phyloP scores from a whole-genome alignment of 345 rosid genomes.

The Eucalyptus tenuipes region DNA sequence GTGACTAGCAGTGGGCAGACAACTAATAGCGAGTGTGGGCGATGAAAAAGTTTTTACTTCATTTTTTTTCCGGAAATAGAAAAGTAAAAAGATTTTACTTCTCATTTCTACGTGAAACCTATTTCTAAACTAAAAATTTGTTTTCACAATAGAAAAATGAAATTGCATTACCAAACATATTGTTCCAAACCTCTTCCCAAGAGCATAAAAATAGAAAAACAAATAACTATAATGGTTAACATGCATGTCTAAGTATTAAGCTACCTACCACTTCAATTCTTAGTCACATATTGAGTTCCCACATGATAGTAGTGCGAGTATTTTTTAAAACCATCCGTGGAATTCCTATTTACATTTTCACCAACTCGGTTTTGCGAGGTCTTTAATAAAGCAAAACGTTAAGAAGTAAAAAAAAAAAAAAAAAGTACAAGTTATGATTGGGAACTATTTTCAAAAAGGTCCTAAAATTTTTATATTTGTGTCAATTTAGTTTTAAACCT shows the following conservation, averaged over 20 bases:
- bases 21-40: fast-evolving
- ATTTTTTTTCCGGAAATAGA: too few species aligned
- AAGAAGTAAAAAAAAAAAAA: neutral
- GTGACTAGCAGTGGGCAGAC: too few species aligned
- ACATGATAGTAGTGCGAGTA: neutral
- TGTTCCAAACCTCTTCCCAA: fast-evolving
- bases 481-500: fast-evolving
- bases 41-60: too few species aligned
- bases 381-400: neutral
- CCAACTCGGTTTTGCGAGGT: neutral
- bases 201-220: too few species aligned
- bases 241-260: neutral
- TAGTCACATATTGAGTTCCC: neutral
- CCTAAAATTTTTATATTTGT: fast-evolving
- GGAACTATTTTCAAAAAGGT: neutral
- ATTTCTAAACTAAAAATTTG: too few species aligned
- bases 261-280: neutral
- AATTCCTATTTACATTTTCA: neutral
- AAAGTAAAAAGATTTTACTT: too few species aligned
- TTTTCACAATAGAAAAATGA: too few species aligned
- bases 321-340: neutral
- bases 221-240: too few species aligned
- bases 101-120: too few species aligned
- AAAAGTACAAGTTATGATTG: neutral
- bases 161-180: too few species aligned